Percentiles rank a stretch among this genome's conserved stretches.
Evolutionary conservation across 805 yeast genomes (phyloP).

Genomic region (Brettanomyces bruxellensis): DNA sequence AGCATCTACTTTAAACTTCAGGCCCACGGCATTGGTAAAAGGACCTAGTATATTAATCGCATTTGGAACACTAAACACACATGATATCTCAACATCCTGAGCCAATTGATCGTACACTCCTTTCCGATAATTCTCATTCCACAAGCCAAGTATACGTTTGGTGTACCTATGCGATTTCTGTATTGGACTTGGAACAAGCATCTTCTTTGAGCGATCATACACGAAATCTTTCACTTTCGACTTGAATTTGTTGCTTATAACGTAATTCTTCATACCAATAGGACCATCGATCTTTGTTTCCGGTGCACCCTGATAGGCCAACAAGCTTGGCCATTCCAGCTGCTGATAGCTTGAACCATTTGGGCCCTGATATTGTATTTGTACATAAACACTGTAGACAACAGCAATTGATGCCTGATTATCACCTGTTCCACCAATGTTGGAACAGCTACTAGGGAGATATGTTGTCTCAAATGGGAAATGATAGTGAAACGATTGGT

Average conservation of each 20-base stretch:
- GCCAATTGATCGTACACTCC: neutral
- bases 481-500: conserved; percentile 6
- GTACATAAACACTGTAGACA: conserved; percentile 9
- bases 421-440: conserved; percentile 7
- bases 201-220: neutral
- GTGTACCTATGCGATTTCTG: neutral
- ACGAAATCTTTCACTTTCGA: conserved; percentile 1
- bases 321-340: neutral
- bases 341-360: neutral
- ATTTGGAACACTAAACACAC: neutral
- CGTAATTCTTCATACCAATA: neutral
- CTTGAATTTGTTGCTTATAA: neutral
- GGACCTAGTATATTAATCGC: neutral
- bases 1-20: neutral
- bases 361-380: conserved; percentile 3
- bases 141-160: neutral
- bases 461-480: conserved; percentile 10
- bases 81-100: neutral
- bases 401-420: conserved; percentile 7
- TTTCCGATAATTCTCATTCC: neutral
- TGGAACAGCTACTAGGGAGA: conserved; percentile 10
- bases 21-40: neutral
- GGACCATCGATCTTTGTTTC: neutral
- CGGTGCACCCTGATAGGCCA: neutral
- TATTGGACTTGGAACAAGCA: neutral